These are phyloP conservation scores for Pugionium cornutum DNA, from an alignment of 345 rosid species.

Conservation along the genomic window DNA sequence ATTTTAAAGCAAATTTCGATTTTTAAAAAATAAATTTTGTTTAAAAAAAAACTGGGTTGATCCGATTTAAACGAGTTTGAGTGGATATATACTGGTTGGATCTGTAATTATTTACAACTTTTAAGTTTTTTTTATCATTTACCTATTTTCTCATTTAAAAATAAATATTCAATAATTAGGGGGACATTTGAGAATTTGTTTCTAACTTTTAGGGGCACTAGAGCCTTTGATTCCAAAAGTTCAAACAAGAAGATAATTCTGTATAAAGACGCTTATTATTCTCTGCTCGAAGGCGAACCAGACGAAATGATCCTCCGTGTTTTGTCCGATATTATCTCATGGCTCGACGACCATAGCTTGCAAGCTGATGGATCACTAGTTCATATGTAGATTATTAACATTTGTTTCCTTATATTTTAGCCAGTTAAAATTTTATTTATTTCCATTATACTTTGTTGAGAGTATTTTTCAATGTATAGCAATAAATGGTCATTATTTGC, in stretches of 20 bases:
- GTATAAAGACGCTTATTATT: slow-evolving; percentile 66
- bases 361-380: slow-evolving; percentile 19
- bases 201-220: no score
- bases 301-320: slow-evolving; percentile 73
- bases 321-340: slow-evolving; percentile 63
- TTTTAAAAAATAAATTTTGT: no score
- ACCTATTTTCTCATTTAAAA: no score
- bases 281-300: slow-evolving; percentile 89
- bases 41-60: no score
- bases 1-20: no score
- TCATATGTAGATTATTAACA: slow-evolving; percentile 11
- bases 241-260: slow-evolving; percentile 70
- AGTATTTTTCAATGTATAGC: background rate
- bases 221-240: slow-evolving; percentile 31
- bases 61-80: no score
- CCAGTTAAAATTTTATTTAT: background rate
- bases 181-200: no score
- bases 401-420: slow-evolving; percentile 7
- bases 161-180: no score
- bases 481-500: slow-evolving; percentile 1
- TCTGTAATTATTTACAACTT: no score
- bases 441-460: background rate
- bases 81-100: no score
- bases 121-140: no score
- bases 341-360: slow-evolving; percentile 67